These are phyloP conservation scores for Ogataea glucozyma DNA, from an alignment of 805 yeast genomes.

Conservation along the genomic window DNA sequence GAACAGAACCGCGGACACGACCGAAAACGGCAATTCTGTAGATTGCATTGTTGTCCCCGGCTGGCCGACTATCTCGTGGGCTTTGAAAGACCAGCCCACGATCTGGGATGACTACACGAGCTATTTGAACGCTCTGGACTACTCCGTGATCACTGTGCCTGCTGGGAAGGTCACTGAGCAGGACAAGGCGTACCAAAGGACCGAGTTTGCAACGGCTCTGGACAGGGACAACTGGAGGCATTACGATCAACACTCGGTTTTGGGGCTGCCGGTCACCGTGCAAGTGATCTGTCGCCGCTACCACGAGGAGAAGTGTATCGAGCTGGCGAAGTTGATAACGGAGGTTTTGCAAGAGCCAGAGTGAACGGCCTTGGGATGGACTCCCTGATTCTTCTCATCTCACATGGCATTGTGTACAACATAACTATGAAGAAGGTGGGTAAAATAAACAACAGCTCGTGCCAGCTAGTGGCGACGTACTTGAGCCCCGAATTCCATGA, in stretches of 20 bases:
- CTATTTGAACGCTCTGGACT: conserved; percentile 54
- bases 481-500: too few species aligned
- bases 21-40: conserved; percentile 40
- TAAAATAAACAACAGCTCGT: too few species aligned
- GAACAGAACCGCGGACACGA: conserved; percentile 34
- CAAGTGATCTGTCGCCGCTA: conserved; percentile 56
- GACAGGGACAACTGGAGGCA: conserved; percentile 40
- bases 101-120: conserved; percentile 55
- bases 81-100: conserved; percentile 40
- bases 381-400: too few species aligned
- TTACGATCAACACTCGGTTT: conserved; percentile 47
- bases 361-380: neutral
- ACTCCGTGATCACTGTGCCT: conserved; percentile 47
- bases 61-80: conserved; percentile 44
- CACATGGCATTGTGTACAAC: too few species aligned
- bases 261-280: conserved; percentile 55
- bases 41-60: conserved; percentile 53
- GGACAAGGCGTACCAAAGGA: conserved; percentile 37
- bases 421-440: too few species aligned
- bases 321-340: conserved; percentile 29
- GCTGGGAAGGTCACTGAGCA: conserved; percentile 40
- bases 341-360: neutral
- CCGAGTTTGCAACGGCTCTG: conserved; percentile 30
- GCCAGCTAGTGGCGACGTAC: too few species aligned
- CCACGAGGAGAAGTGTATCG: conserved; percentile 58